Evolutionary conservation across 805 yeast species (phyloP).

Genomic region (Lipomyces spencermartinsiae): DNA sequence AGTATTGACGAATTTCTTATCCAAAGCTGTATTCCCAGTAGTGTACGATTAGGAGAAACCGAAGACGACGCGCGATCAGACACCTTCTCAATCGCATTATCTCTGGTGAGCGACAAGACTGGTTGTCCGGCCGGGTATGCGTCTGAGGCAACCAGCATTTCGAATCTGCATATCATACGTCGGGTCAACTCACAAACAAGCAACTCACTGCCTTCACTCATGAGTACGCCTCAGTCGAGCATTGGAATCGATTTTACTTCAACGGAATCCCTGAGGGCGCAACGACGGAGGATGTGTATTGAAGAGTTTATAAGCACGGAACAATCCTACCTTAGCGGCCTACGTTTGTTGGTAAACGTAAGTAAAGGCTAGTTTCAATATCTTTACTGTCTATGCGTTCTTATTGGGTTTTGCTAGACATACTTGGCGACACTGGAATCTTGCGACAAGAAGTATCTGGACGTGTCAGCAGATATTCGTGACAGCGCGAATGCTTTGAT

Average conservation of each 20-base stretch:
- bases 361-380: neutral
- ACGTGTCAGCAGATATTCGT: conserved; percentile 22
- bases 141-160: conserved; percentile 12
- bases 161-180: conserved; percentile 22
- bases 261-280: conserved; percentile 16
- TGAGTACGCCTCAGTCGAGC: conserved; percentile 8
- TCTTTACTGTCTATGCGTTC: neutral
- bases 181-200: conserved; percentile 30
- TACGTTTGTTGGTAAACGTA: conserved; percentile 32
- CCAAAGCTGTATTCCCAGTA: neutral
- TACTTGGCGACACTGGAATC: conserved; percentile 31
- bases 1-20: neutral
- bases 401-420: neutral
- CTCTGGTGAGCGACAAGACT: neutral
- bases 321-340: conserved; percentile 30
- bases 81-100: neutral
- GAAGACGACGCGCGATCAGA: conserved; percentile 7
- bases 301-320: conserved; percentile 36
- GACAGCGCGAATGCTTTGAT: conserved; percentile 29
- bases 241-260: neutral
- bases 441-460: conserved; percentile 18
- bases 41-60: neutral
- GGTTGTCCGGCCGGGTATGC: neutral
- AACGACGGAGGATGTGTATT: conserved; percentile 30
- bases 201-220: conserved; percentile 22